Evolutionary conservation across 495 filamentous ascomycete species (phyloP), one percentile per base, ranked within the genome.

Genomic region (Pseudevernia furfuracea): DNA sequence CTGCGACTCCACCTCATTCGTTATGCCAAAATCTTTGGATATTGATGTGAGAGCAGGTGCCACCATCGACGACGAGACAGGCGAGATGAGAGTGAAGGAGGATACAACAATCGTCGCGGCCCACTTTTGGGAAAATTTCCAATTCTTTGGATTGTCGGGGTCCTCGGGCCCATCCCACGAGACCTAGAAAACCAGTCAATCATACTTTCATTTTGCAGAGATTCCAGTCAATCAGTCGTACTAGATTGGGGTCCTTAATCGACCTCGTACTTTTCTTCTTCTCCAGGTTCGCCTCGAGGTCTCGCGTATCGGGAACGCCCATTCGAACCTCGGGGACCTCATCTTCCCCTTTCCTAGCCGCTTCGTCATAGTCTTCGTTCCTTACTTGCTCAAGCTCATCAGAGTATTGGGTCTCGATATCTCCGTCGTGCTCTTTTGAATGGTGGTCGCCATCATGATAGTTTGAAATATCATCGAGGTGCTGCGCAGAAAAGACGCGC

Each of bases 1-100:
- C 34, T 85, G 78, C 23, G 77, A 77, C 58, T 84, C 73, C 28
- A 87, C 76, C 66, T 78, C 67, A 38, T 80, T 79, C 1, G 73
- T 77, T 43, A 92, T 87, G 23, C 81, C 67, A 37, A 93, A 78
- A 17, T 92, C 88, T 3, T 69, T 65, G 48, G 78, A 75, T 41
- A 91, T 81, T 1, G 78, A 66, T 10, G 70, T 65, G 11, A 91
- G 70, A 0, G 85, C 85, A 0, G 90, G 90, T 0, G 89, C 86
- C 9, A 92, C 82, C 81, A 93, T 90, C 15, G 85, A 85, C 6
- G 83, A 87, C 1, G 84, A 84, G 15, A 87, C 79, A 0, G 89
- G 88, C 0, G 89, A 89, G 61, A 93, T 87, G 65, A 92, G 84
- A 0, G 87, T 90, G 71, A 86, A 88, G 23, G 77, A 76, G 0